phyloP scores from a whole-genome alignment of 1,284 basidiomycete species.

The Anthracocystis walkeri region DNA sequence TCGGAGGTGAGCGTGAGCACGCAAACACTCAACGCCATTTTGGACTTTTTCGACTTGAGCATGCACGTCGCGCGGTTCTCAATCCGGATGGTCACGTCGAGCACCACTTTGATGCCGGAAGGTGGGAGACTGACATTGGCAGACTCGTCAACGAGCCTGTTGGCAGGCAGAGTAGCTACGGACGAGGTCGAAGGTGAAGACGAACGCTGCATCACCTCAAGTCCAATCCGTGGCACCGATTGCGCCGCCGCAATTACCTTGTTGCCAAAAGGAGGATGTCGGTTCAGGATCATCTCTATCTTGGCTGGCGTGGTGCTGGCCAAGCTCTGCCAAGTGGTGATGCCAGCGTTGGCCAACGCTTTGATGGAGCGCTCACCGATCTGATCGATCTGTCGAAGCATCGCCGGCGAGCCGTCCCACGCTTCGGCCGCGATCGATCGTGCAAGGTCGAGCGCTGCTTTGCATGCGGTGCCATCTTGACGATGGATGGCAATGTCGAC shows the following conservation, averaged over 20 bases:
- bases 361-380: slow-evolving; percentile 80
- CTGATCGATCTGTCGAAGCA: slow-evolving; percentile 80
- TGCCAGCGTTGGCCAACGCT: slow-evolving; percentile 48
- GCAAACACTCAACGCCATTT: slow-evolving; percentile 39
- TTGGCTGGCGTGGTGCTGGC: slow-evolving; percentile 34
- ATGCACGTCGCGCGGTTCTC: slow-evolving; percentile 41
- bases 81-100: slow-evolving; percentile 34
- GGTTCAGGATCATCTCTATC: slow-evolving; percentile 58
- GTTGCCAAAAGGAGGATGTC: slow-evolving; percentile 56
- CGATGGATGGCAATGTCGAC: slow-evolving; percentile 48
- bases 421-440: slow-evolving; percentile 77
- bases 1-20: slow-evolving; percentile 40
- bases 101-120: slow-evolving; percentile 18
- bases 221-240: slow-evolving; percentile 43
- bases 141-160: not conserved
- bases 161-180: not conserved
- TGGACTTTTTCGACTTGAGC: slow-evolving; percentile 46
- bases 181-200: slow-evolving; percentile 7
- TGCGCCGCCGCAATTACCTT: slow-evolving; percentile 42
- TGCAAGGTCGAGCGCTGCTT: slow-evolving; percentile 50
- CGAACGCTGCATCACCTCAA: slow-evolving; percentile 43
- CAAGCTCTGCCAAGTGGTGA: slow-evolving; percentile 39
- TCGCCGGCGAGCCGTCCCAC: slow-evolving; percentile 84
- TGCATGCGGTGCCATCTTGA: slow-evolving; percentile 47
- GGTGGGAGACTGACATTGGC: not conserved